Evolutionary conservation across 345 rosid genomes (phyloP), one percentile per base, ranked within the genome.

Genomic region (Dipteronia sinensis): DNA sequence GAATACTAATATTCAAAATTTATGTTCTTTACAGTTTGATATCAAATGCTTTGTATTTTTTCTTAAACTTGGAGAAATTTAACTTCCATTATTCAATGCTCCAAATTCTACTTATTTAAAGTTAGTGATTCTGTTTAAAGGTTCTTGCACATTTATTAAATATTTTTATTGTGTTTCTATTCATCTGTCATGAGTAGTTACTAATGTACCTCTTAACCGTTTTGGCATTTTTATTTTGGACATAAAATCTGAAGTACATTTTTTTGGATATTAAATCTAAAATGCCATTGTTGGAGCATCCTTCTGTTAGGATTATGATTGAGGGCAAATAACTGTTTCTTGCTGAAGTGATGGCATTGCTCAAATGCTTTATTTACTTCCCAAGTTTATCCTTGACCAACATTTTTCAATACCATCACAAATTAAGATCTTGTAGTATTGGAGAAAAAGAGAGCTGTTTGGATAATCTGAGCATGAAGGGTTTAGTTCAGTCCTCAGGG

Each of bases 11-110:
- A 22, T 7, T 29, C 42, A 56, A 71, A 56, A 55, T 49, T 49
- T 29, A 72, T n/a, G 34, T 31, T 72, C 66, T 38, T n/a, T 58
- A 58, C 47, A 7, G 73, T 70, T 70, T 53, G 20, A 10, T 51
- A 4, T 70, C 74, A 51, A 70, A 70, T 49, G 25, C 19, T 56
- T n/a, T 56, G 46, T 13, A 9, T 1, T 72, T 17, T n/a, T 72
- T 34, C 20, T 5, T 29, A 71, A 71, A 4, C 23, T 51, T 9
- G 12, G 25, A 29, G 25, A 72, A 72, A 19, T 19, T 72, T 58
- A 44, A 69, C 55, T 46, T 69, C 3, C 1, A 0, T 44, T 6
- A 4, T 46, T 46, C 53, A 69, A 69, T 46, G n/a, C n/a, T 20
- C 23, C 13, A 9, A 44, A 23, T 44, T 47, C 34, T 23, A 17